phyloP scores from a whole-genome alignment of 108 stramenopile species.

The Cyclotella distinguenda region DNA sequence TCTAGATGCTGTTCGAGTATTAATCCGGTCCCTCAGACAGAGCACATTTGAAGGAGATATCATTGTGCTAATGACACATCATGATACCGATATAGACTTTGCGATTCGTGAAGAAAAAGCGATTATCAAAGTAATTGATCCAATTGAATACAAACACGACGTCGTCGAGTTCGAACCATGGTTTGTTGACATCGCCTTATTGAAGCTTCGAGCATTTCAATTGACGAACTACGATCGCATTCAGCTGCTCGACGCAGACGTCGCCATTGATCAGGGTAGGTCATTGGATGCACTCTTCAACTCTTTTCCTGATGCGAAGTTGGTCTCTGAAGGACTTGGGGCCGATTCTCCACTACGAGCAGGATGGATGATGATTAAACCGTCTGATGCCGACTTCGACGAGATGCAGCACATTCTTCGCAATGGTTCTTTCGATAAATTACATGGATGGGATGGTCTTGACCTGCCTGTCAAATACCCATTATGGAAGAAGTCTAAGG shows the following conservation, averaged over 20 bases:
- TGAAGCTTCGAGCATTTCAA: constrained; percentile 14
- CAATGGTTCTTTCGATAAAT: background rate
- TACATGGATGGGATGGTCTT: constrained; percentile 8
- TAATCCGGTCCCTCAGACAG: background rate
- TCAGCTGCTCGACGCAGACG: constrained; percentile 13
- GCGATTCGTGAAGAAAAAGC: background rate
- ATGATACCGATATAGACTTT: constrained; percentile 2
- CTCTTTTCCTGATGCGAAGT: background rate
- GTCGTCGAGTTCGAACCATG: constrained; percentile 14
- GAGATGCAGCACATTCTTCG: constrained; percentile 3
- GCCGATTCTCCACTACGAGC: constrained; percentile 17
- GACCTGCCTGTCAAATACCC: constrained; percentile 10
- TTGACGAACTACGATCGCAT: constrained; percentile 3
- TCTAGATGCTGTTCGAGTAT: constrained; percentile 9
- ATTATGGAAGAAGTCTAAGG: constrained; percentile 1
- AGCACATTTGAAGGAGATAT: constrained; percentile 6
- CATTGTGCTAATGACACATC: constrained; percentile 3
- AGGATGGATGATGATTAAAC: constrained; percentile 20
- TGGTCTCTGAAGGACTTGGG: constrained; percentile 22
- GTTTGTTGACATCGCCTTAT: constrained; percentile 16
- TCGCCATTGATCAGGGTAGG: background rate
- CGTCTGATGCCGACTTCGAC: background rate
- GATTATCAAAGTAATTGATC: constrained; percentile 7
- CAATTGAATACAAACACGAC: background rate
- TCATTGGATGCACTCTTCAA: constrained; percentile 7